Evolutionary conservation across 2,329 filamentous ascomycete species (phyloP).

Genomic region (Fusarium robinianum): DNA sequence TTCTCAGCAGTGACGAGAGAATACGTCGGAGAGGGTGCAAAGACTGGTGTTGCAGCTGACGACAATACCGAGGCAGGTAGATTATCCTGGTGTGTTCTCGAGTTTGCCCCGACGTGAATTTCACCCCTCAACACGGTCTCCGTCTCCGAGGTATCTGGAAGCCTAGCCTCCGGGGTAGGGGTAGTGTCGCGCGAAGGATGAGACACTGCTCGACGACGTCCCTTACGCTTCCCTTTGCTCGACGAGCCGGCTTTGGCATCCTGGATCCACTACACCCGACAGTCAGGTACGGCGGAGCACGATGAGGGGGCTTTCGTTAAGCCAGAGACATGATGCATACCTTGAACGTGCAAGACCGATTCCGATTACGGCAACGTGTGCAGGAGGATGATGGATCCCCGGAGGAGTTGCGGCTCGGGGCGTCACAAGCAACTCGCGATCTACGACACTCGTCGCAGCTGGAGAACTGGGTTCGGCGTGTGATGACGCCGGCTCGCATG

Average conservation of each 20-base stretch:
- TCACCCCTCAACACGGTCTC: not conserved
- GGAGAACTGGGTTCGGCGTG: conserved; percentile 44
- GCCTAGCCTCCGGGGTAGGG: conserved; percentile 7
- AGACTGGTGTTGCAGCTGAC: conserved; percentile 1
- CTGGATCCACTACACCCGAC: conserved; percentile 33
- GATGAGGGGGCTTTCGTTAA: not conserved
- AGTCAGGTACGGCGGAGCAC: not conserved
- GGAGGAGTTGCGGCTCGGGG: conserved; percentile 47
- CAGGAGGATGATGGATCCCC: conserved; percentile 70
- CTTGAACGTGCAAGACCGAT: conserved; percentile 39
- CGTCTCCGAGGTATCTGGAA: not conserved
- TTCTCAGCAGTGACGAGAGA: conserved; percentile 7
- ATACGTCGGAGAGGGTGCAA: not conserved
- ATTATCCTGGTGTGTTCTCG: not conserved
- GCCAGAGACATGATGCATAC: conserved; percentile 11
- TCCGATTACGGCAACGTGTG: conserved; percentile 56
- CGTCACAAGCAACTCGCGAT: conserved; percentile 40
- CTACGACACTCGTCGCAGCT: conserved; percentile 42
- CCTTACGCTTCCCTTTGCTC: conserved; percentile 16
- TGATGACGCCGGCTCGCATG: conserved; percentile 27
- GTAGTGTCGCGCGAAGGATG: conserved; percentile 18
- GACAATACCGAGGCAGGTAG: not conserved
- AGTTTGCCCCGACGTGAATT: not conserved
- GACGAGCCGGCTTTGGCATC: conserved; percentile 21
- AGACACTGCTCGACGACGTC: conserved; percentile 18